Percentiles rank a stretch among this genome's conserved stretches.
Evolutionary conservation across 2,329 filamentous ascomycete species (phyloP).

Genomic region (Cytospora leucostoma): DNA sequence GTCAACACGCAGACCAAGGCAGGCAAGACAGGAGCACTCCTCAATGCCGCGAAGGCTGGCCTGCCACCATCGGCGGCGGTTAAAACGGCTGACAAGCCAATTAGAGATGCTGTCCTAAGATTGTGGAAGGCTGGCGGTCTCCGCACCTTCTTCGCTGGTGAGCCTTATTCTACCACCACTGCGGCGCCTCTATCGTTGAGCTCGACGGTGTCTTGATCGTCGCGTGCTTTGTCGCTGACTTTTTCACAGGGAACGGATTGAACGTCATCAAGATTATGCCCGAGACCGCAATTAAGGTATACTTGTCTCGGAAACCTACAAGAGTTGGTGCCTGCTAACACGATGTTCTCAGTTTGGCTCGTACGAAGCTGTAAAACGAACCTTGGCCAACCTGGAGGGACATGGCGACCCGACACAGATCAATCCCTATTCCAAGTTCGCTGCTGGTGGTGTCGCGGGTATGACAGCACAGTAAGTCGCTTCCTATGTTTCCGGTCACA

Average conservation of each 20-base stretch:
- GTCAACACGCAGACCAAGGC: conserved; percentile 73
- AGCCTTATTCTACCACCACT: conserved; percentile 34
- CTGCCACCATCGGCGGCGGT: conserved; percentile 64
- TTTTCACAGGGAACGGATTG: conserved; percentile 78
- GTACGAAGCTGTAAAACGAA: conserved; percentile 91
- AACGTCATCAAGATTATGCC: conserved; percentile 99
- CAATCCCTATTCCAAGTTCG: conserved; percentile 82
- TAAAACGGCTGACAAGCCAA: conserved; percentile 66
- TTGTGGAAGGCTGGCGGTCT: conserved; percentile 85
- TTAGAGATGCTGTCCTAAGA: conserved; percentile 72
- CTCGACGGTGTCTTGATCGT: not conserved
- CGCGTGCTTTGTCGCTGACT: conserved; percentile 11
- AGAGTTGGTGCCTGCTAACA: not conserved
- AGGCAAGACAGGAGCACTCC: conserved; percentile 56
- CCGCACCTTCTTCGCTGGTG: conserved; percentile 89
- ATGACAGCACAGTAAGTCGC: conserved; percentile 83
- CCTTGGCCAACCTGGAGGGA: conserved; percentile 83
- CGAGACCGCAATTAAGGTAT: conserved; percentile 86
- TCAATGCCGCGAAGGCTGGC: conserved; percentile 70
- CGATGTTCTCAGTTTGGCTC: conserved; percentile 69
- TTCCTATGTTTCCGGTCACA: not conserved
- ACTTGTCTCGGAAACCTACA: conserved; percentile 1
- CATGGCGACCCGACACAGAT: conserved; percentile 80
- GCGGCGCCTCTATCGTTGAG: not conserved
- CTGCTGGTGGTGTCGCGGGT: conserved; percentile 86